Evolutionary conservation across 163 green algal genomes (phyloP).

Genomic region (Trebouxiophyceae sp.): DNA sequence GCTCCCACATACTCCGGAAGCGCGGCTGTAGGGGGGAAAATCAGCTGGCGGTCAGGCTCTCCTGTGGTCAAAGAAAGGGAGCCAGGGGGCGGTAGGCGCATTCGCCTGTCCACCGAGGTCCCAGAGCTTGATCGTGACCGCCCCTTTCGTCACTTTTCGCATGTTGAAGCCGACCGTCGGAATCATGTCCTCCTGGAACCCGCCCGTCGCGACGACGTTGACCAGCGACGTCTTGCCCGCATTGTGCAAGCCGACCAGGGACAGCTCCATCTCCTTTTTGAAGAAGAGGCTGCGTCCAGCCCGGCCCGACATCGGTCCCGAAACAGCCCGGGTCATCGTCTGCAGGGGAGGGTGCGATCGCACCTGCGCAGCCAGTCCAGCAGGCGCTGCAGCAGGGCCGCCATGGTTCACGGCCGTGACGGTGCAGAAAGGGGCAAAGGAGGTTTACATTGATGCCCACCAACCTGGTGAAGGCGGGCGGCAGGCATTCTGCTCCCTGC

Average conservation of each 20-base stretch:
- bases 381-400: conserved; percentile 25
- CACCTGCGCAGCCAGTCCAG: conserved; percentile 49
- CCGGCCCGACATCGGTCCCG: not conserved
- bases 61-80: not conserved
- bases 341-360: not conserved
- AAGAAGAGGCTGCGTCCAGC: conserved; percentile 77
- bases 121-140: conserved; percentile 96
- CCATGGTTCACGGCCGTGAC: too few species aligned
- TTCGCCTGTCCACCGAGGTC: conserved; percentile 87
- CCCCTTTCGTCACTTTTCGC: conserved; percentile 90
- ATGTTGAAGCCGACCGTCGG: conserved; percentile 98
- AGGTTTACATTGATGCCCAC: too few species aligned
- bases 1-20: conserved; percentile 97
- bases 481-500: too few species aligned
- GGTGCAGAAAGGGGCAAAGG: too few species aligned
- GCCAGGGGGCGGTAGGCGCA: too few species aligned
- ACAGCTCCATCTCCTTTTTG: conserved; percentile 95
- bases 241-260: conserved; percentile 91
- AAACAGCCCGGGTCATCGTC: not conserved
- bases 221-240: conserved; percentile 95
- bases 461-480: too few species aligned
- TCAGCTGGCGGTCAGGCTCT: not conserved
- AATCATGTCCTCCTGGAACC: conserved; percentile 93
- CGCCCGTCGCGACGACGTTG: conserved; percentile 85
- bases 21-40: conserved; percentile 48